Conservation (phyloP, 2,329 filamentous ascomycete genomes). For the Neonectria faginata region DNA sequence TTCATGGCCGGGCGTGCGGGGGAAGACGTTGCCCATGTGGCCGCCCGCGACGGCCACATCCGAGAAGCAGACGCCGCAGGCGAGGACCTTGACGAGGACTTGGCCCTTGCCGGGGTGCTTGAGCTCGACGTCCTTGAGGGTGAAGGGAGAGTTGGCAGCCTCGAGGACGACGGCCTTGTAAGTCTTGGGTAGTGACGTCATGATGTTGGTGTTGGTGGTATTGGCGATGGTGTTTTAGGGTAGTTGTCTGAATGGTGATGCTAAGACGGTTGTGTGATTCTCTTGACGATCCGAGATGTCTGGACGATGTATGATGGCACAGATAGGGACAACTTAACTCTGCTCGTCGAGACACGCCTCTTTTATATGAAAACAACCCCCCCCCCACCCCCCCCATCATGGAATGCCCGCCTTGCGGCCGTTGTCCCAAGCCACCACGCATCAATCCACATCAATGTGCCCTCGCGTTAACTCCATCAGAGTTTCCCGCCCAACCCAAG, state of each 20-base stretch:
- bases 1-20: constrained; percentile 77
- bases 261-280: too few species aligned
- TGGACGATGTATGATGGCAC: not conserved
- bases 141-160: constrained; percentile 62
- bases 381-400: not conserved
- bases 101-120: constrained; percentile 66
- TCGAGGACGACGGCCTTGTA: constrained; percentile 75
- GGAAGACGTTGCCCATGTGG: constrained; percentile 66
- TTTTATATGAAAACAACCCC: constrained; percentile 7
- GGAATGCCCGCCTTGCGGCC: not conserved
- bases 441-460: too few species aligned
- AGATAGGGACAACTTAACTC: not conserved
- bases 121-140: constrained; percentile 70
- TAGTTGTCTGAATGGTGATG: not conserved
- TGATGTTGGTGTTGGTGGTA: constrained; percentile 25
- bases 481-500: not conserved
- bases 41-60: constrained; percentile 65
- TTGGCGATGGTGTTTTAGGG: not conserved
- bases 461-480: not conserved
- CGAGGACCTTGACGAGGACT: constrained; percentile 77
- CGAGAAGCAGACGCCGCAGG: constrained; percentile 78
- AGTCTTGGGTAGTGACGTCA: constrained; percentile 67
- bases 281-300: not conserved
- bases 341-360: not conserved
- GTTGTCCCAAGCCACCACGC: not conserved